Base-by-base conservation (phyloP, 1,284 basidiomycete species). In the Ceratobasidium sp. region DNA sequence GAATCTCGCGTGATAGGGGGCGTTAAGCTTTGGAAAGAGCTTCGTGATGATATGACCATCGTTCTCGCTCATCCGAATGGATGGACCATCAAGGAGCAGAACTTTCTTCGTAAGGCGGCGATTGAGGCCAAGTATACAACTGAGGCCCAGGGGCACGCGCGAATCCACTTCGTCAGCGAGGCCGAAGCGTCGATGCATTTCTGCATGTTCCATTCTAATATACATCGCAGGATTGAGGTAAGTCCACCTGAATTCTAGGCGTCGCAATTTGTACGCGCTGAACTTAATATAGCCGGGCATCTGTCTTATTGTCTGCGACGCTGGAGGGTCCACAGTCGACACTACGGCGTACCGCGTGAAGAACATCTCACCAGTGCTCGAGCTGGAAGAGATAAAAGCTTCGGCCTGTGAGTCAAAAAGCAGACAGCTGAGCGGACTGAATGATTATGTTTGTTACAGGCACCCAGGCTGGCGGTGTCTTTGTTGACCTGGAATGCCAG, bases 291-390 rank as follows among this genome's bases (percentile, higher is more conserved):
- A 74, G 59, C 40, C 65, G 3, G 67, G 75, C 26, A 42, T 57
- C 17, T 77, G 59, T 23, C 78, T 80, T 52, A 50, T 73, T 33
- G 77, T 80, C 17, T 76, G 70, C 33, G 80, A 80, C 64, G 78
- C 79, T 12, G 80, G 80, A 28, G 79, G 79, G 7, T 78, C 77
- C 7, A 80, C 79, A 0, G 66, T 79, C 33, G 80, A 80, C 64
- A 79, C 68, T 2, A 79, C 80, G 4, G 48, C 77, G 23, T 80
- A 80, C 59, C 54, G 23, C n/a, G 78, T 77, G 13, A 79, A 65
- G 42, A 69, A 23, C 7, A 56, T 33, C 26, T 62, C 64, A 9
- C 78, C 78, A 9, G 44, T 67, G 48, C 74, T 79, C n/a, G 65
- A 64, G 26, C 57, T 79, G 1, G 74, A 79, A 40, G 78, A 79